A percentile compares a stretch with the other conserved stretches of the same genome.
Conservation (phyloP, 78 protist species). For the Guillardia theta region DNA sequence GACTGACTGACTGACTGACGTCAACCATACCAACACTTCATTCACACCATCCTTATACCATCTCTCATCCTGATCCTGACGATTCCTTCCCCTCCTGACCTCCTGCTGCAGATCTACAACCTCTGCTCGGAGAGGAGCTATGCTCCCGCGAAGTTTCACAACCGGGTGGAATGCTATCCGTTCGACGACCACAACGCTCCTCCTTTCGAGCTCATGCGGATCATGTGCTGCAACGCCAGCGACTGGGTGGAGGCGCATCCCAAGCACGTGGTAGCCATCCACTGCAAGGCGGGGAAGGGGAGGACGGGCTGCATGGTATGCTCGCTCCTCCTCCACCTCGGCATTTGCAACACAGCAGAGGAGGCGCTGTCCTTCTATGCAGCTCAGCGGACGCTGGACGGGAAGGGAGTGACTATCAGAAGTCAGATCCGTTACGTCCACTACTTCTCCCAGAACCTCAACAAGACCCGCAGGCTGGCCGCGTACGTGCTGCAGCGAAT, state of each 20-base stretch:
- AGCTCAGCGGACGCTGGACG: neutral
- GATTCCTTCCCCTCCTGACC: too few relatives aligned
- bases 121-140: conserved; percentile 68
- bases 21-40: too few relatives aligned
- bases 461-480: neutral
- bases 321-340: neutral
- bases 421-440: conserved; percentile 21
- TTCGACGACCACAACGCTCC: conserved; percentile 85
- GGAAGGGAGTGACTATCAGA: neutral
- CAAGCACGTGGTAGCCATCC: conserved; percentile 74
- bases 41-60: too few relatives aligned
- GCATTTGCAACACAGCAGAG: neutral
- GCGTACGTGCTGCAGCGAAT: too few relatives aligned
- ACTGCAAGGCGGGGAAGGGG: conserved; percentile 87
- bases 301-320: conserved; percentile 68
- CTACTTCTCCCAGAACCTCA: conserved; percentile 3
- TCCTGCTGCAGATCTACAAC: neutral
- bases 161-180: conserved; percentile 56
- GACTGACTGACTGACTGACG: too few relatives aligned
- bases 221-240: conserved; percentile 60
- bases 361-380: neutral
- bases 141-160: neutral
- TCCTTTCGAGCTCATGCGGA: conserved; percentile 62
- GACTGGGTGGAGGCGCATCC: conserved; percentile 60
- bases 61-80: too few relatives aligned